phyloP scores from a whole-genome alignment of 805 yeast species.

The Brettanomyces bruxellensis region DNA sequence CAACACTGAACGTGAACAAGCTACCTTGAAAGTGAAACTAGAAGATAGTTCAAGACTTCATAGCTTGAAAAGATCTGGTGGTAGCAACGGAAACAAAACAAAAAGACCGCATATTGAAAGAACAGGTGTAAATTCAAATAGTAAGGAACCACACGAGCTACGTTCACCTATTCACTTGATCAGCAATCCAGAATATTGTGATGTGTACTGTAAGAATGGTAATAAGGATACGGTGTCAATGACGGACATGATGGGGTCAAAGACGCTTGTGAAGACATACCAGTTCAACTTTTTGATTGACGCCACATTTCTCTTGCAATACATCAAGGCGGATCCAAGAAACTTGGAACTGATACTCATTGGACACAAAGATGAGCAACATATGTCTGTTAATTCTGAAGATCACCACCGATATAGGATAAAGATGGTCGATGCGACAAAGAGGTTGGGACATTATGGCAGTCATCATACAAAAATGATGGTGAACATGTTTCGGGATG shows the following conservation, averaged over 20 bases:
- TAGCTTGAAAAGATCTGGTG: neutral
- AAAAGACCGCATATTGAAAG: too few relatives aligned
- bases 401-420: constrained; percentile 13
- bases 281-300: constrained; percentile 28
- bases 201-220: constrained; percentile 10
- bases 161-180: constrained; percentile 21
- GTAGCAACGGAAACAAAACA: neutral
- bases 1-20: too few relatives aligned
- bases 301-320: constrained; percentile 16
- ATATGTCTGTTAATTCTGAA: constrained; percentile 28
- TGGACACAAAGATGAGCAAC: constrained; percentile 23
- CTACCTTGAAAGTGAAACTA: too few relatives aligned
- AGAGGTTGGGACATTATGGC: constrained; percentile 24
- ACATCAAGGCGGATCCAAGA: constrained; percentile 13
- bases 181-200: constrained; percentile 15
- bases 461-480: constrained; percentile 65
- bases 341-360: constrained; percentile 17
- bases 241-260: constrained; percentile 19
- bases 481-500: constrained; percentile 43
- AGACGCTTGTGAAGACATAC: constrained; percentile 15
- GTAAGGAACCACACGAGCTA: neutral
- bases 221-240: constrained; percentile 21
- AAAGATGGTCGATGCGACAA: constrained; percentile 21
- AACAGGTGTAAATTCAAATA: neutral
- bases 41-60: too few relatives aligned